Evolutionary conservation across 23 red algal genomes (phyloP).

Genomic region (Agarophyton chilense): DNA sequence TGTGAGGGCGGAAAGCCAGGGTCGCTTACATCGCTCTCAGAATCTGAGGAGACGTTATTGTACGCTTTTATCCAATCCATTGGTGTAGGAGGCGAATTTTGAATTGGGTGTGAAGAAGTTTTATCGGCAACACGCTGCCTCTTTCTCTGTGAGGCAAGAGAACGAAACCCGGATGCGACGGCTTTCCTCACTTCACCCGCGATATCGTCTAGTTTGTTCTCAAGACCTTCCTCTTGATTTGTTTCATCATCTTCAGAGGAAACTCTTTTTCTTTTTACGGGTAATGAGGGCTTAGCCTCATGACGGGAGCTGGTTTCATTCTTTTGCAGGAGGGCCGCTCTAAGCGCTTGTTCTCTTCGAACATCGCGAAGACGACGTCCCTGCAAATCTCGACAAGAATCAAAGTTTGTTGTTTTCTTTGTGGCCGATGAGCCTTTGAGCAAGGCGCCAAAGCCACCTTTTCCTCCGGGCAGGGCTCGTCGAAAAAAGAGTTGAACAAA

Average conservation of each 20-base stretch:
- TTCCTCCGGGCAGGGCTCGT: slow-evolving; percentile 68
- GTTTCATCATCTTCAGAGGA: not conserved
- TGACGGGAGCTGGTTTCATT: not conserved
- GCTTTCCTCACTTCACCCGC: slow-evolving; percentile 4
- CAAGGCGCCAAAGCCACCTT: slow-evolving; percentile 73
- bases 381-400: slow-evolving; percentile 58
- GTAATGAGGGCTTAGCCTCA: not conserved
- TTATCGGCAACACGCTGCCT: not conserved
- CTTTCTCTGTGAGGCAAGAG: not conserved
- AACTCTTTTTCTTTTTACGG: not conserved
- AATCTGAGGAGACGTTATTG: not conserved
- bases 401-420: slow-evolving; percentile 77
- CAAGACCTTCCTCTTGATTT: not conserved
- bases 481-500: slow-evolving; percentile 38
- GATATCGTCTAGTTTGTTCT: not conserved
- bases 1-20: too few species aligned
- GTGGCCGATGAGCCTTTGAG: slow-evolving; percentile 40
- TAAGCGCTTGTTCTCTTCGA: slow-evolving; percentile 8
- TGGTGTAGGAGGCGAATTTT: not conserved
- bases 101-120: not conserved
- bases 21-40: not conserved
- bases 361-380: slow-evolving; percentile 65
- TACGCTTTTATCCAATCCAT: slow-evolving; percentile 20
- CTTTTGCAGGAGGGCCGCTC: not conserved
- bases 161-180: slow-evolving; percentile 1